Evolutionary conservation across 495 filamentous ascomycete species (phyloP).

Genomic region (Podospora anserina): DNA sequence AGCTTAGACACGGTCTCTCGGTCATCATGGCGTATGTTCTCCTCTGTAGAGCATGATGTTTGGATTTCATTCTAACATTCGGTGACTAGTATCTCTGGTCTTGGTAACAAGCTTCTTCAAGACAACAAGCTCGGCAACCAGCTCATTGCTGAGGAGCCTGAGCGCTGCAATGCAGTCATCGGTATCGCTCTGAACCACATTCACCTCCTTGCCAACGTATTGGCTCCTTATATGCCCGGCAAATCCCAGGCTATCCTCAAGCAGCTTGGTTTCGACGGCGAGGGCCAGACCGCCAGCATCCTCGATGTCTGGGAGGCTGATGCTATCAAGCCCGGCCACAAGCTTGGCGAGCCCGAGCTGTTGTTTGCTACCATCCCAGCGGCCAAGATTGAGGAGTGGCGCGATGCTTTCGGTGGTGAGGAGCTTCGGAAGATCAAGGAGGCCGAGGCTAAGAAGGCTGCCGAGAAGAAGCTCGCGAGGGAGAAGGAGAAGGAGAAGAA

Average conservation of each 20-base stretch:
- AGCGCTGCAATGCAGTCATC: conserved; percentile 70
- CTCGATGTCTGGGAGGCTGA: conserved; percentile 65
- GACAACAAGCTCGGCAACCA: conserved; percentile 63
- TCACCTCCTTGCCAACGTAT: conserved; percentile 71
- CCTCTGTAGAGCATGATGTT: neutral
- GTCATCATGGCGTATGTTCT: conserved; percentile 55
- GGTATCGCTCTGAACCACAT: conserved; percentile 79
- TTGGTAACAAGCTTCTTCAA: conserved; percentile 81
- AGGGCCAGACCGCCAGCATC: conserved; percentile 51
- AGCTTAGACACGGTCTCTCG: conserved; percentile 68
- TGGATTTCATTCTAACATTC: neutral
- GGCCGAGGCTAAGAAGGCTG: conserved; percentile 27
- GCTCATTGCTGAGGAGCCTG: conserved; percentile 66
- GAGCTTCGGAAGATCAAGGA: conserved; percentile 44
- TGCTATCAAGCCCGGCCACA: conserved; percentile 66
- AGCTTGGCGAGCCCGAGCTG: conserved; percentile 75
- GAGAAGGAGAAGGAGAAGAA: conserved; percentile 32
- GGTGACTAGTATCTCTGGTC: conserved; percentile 53
- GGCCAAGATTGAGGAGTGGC: conserved; percentile 76
- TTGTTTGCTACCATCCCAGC: conserved; percentile 64
- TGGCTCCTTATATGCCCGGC: conserved; percentile 80
- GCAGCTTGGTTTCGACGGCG: conserved; percentile 53
- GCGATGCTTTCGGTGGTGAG: conserved; percentile 73
- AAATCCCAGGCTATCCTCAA: conserved; percentile 70
- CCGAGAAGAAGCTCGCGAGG: conserved; percentile 28